Percentiles rank a stretch among this genome's conserved stretches.
phyloP scores from a whole-genome alignment of 805 yeast species.

The Ascoidea tarda region DNA sequence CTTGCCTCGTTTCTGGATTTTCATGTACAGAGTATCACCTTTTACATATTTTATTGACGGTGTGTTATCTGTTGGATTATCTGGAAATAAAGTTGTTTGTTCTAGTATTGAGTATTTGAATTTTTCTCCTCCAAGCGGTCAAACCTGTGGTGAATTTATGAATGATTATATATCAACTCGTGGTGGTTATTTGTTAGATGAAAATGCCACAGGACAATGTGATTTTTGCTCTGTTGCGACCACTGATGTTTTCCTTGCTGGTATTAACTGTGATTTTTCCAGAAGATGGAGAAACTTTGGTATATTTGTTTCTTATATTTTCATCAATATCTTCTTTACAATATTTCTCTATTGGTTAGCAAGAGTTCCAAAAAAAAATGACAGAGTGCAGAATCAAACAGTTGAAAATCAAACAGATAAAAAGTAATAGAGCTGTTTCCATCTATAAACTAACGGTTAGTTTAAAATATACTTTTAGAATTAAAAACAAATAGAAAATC shows the following conservation, averaged over 20 bases:
- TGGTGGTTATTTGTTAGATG: slow-evolving; percentile 32
- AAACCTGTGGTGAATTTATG: slow-evolving; percentile 46
- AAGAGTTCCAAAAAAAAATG: slow-evolving; percentile 57
- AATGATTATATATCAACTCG: slow-evolving; percentile 16
- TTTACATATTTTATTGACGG: slow-evolving; percentile 51
- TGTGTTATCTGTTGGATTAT: slow-evolving; percentile 40
- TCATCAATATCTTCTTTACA: slow-evolving; percentile 28
- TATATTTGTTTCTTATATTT: slow-evolving; percentile 34
- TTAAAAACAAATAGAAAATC: no score
- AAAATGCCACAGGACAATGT: slow-evolving; percentile 37
- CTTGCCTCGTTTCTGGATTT: slow-evolving; percentile 67
- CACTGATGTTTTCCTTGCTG: slow-evolving; percentile 45
- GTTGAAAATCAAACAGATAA: background rate
- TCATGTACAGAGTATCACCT: slow-evolving; percentile 66
- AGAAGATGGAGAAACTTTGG: slow-evolving; percentile 47
- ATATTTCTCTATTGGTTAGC: slow-evolving; percentile 43
- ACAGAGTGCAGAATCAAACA: slow-evolving; percentile 17
- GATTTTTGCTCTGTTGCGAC: slow-evolving; percentile 39
- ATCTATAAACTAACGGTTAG: no score
- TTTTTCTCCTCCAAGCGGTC: slow-evolving; percentile 38
- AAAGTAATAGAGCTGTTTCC: no score
- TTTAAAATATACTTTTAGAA: no score
- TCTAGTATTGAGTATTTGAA: slow-evolving; percentile 29
- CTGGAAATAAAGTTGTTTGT: slow-evolving; percentile 33
- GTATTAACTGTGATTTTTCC: slow-evolving; percentile 16